Conservation (phyloP, 495 filamentous ascomycete species). For the Pseudotulostoma volvatum region DNA sequence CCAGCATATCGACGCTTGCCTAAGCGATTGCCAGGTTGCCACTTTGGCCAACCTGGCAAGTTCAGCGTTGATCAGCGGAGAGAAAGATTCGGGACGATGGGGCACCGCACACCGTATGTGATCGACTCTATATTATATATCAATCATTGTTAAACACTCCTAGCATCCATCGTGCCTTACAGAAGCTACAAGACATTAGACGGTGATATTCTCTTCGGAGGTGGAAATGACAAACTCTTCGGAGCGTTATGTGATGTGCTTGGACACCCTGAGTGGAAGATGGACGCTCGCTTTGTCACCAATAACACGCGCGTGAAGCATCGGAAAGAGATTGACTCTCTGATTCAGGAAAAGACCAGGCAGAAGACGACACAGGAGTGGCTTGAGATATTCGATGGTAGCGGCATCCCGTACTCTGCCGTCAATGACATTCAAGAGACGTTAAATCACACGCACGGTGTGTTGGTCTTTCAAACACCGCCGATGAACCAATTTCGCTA, state of each 20-base stretch:
- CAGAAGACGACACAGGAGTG: constrained; percentile 79
- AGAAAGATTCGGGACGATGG: constrained; percentile 79
- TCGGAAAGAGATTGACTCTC: constrained; percentile 52
- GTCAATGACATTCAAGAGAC: constrained; percentile 83
- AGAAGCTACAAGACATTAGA: constrained; percentile 83
- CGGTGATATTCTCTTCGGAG: constrained; percentile 81
- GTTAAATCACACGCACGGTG: constrained; percentile 67
- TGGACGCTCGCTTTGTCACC: constrained; percentile 53
- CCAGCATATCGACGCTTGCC: constrained; percentile 79
- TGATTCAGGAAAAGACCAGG: constrained; percentile 58
- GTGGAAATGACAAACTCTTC: constrained; percentile 85
- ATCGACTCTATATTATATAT: background rate
- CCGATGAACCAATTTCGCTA: background rate
- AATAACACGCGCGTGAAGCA: constrained; percentile 75
- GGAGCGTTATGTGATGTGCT: constrained; percentile 70
- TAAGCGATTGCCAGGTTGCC: constrained; percentile 90
- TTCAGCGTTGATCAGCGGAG: constrained; percentile 73
- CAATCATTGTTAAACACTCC: background rate
- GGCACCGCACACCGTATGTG: constrained; percentile 84
- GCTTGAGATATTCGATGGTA: constrained; percentile 73
- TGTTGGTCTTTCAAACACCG: constrained; percentile 4
- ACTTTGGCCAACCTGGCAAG: constrained; percentile 87
- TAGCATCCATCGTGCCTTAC: constrained; percentile 92
- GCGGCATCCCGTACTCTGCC: constrained; percentile 87
- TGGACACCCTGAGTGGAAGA: constrained; percentile 63